Percentiles rank a stretch among this genome's conserved stretches.
These are phyloP conservation scores for Colletotrichum lini DNA, from an alignment of 2,329 filamentous ascomycete species.

Conservation along the genomic window DNA sequence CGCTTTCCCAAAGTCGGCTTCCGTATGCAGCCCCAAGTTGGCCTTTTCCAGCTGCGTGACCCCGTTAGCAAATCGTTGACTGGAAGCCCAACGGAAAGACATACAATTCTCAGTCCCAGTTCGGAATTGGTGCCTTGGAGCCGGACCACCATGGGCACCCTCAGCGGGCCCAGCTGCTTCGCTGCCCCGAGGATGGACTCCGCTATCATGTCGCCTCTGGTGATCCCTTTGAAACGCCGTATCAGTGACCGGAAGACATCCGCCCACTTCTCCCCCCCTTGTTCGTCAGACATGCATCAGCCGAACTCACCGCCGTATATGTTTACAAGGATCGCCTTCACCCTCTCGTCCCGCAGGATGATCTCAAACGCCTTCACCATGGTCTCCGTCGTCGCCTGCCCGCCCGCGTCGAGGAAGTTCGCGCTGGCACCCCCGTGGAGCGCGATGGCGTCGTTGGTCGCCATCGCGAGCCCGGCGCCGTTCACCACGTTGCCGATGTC, in stretches of 20 bases:
- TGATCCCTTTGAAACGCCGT: constrained; percentile 55
- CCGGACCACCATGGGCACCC: constrained; percentile 61
- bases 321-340: constrained; percentile 76
- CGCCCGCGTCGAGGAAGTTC: constrained; percentile 92
- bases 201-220: constrained; percentile 66
- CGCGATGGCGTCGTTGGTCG: constrained; percentile 85
- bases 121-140: constrained; percentile 64
- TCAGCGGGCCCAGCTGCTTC: constrained; percentile 52
- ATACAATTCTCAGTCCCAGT: constrained; percentile 57
- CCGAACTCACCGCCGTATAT: constrained; percentile 61
- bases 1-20: constrained; percentile 56
- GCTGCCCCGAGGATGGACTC: constrained; percentile 62
- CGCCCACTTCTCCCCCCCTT: too few species aligned
- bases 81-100: constrained; percentile 38
- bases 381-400: constrained; percentile 87
- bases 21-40: constrained; percentile 53
- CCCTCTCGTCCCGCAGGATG: constrained; percentile 78
- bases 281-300: not conserved
- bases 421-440: constrained; percentile 77
- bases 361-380: constrained; percentile 84
- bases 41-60: constrained; percentile 52
- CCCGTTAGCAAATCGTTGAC: not conserved
- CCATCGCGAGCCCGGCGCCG: constrained; percentile 91
- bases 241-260: constrained; percentile 42
- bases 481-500: constrained; percentile 90